Percentiles rank a stretch among this genome's conserved stretches.
Evolutionary conservation across 306 rosid species (phyloP).

Genomic region (Casuarina cunninghamiana): DNA sequence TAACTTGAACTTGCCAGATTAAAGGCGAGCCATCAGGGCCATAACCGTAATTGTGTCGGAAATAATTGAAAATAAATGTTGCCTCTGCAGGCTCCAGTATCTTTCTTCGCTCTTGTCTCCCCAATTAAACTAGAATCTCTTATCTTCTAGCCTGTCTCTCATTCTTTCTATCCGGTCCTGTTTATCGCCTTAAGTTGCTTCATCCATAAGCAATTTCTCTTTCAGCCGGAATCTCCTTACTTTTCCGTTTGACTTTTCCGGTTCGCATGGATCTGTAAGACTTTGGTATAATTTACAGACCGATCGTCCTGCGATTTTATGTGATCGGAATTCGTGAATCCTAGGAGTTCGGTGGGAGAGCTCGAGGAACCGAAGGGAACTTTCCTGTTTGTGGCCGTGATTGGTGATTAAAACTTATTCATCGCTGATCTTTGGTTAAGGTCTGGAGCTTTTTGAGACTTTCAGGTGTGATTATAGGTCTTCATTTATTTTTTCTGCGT

Average conservation of each 20-base stretch:
- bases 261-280: slow-evolving; percentile 21
- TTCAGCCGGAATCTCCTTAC: not conserved
- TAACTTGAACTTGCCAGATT: too few relatives aligned
- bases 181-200: slow-evolving; percentile 13
- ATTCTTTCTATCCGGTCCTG: slow-evolving; percentile 13
- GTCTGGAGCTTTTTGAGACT: slow-evolving; percentile 21
- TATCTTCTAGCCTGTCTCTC: slow-evolving; percentile 43
- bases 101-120: not conserved
- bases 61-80: slow-evolving; percentile 11
- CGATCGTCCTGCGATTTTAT: slow-evolving; percentile 1
- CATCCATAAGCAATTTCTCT: slow-evolving; percentile 9
- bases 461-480: slow-evolving; percentile 30
- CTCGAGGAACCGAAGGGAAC: slow-evolving; percentile 8
- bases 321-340: slow-evolving; percentile 5
- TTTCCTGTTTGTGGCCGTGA: slow-evolving; percentile 33
- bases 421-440: slow-evolving; percentile 27
- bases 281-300: not conserved
- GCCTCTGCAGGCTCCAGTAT: not conserved
- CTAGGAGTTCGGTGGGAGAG: slow-evolving; percentile 4
- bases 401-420: slow-evolving; percentile 34
- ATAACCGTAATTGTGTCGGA: slow-evolving; percentile 26
- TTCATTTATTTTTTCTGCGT: slow-evolving; percentile 9
- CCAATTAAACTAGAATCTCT: slow-evolving; percentile 34
- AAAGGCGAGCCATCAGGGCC: slow-evolving; percentile 2
- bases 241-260: not conserved